Evolutionary conservation across 2,329 filamentous ascomycete species (phyloP), one percentile per base, ranked within the genome.

Genomic region (Aspergillus sp.): DNA sequence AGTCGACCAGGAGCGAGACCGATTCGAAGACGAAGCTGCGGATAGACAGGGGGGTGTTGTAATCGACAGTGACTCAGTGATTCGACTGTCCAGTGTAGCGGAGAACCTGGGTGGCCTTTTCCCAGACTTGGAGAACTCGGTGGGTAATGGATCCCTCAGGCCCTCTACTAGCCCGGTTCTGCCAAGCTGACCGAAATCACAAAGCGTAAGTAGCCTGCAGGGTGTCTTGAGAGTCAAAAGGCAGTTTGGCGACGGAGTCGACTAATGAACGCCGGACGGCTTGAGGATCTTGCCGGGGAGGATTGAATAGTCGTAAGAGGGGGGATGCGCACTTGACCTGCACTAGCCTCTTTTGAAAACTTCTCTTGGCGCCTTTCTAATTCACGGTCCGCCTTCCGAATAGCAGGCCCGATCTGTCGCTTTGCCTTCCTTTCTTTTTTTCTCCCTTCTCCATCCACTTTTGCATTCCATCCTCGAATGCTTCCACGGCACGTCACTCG

Each of bases 101-200:
- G 66, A 66, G 66, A 64, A 68, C 63, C 58, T 65, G 59, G 64
- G 65, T 66, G 66, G 66, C 63, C 64, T 67, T 67, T 54, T 57
- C 48, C 44, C 55, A 66, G 68, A 66, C 63, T 67, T 63, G 67
- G 62, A 70, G 70, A 71, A 71, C 68, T 70, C 69, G 69, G 70
- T 30, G 68, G 68, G 67, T 63, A 65, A 62, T 59, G 63, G 59
- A 63, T 61, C 61, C 57, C 59, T 48, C 54, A 57, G 61, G 63
- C 61, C 61, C 62, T 68, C 62, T 53, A 64, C 63, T 67, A 65
- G 69, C 67, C 66, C 62, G 68, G 68, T 66, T 63, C 64, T 63
- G 64, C 63, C 67, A 59, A 61, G 60, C 62, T 61, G 60, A 53
- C 25, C 48, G 61, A 54, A 58, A 60, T n/a, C 30, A 42, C 50